Percentiles rank a stretch among this genome's conserved stretches.
Conservation (phyloP, 768 basidiomycete species). For the Rhodosporidiobolus sp. region DNA sequence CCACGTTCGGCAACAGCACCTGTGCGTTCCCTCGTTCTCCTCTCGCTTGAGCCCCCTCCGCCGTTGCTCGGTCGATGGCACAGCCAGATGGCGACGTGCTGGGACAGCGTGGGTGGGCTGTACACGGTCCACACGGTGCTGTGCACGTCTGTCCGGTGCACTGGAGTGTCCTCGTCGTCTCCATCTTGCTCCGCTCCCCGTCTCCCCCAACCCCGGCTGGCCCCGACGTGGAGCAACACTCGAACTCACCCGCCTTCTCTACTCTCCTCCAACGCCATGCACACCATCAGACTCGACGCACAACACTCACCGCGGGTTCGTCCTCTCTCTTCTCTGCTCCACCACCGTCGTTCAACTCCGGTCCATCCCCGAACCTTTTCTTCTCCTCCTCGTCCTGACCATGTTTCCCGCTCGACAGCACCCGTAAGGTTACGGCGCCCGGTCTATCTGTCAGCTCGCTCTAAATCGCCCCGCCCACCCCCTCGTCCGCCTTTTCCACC, state of each 20-base stretch:
- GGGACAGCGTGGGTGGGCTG: neutral
- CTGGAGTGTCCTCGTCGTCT: no score
- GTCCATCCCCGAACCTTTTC: neutral
- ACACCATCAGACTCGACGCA: conserved; percentile 4
- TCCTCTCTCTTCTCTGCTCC: neutral
- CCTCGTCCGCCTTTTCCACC: neutral
- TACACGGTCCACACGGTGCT: no score
- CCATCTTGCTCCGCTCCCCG: no score
- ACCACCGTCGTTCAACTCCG: neutral
- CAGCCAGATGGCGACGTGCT: neutral
- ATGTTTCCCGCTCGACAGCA: neutral
- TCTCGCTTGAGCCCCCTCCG: no score
- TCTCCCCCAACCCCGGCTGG: no score
- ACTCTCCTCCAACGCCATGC: neutral
- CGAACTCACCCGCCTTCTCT: neutral
- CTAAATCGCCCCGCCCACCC: conserved; percentile 9
- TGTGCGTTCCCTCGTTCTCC: neutral
- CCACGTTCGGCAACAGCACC: neutral
- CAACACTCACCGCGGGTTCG: conserved; percentile 8
- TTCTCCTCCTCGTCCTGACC: neutral
- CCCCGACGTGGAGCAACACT: no score
- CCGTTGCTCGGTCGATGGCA: neutral
- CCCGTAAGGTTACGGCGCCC: conserved; percentile 33
- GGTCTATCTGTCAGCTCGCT: conserved; percentile 10
- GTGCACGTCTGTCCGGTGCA: no score